Conservation (phyloP, 2,329 filamentous ascomycete species). For the Aspergillus proliferans region DNA sequence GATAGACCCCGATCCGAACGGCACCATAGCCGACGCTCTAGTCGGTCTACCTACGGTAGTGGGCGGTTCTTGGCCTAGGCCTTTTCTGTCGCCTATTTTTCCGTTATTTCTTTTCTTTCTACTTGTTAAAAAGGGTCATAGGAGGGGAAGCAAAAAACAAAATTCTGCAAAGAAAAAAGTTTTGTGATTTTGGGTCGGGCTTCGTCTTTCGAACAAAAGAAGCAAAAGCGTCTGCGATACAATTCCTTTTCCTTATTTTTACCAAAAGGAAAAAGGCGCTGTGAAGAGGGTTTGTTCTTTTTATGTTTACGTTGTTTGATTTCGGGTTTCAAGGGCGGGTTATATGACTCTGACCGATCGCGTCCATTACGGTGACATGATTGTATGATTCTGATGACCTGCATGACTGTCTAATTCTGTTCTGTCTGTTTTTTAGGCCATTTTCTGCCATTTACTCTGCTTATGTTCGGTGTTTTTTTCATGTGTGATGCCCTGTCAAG, state of each 20-base stretch:
- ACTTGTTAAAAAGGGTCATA: neutral
- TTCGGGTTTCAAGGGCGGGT: constrained; percentile 13
- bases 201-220: neutral
- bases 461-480: neutral
- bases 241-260: constrained; percentile 5
- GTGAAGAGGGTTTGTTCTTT: constrained; percentile 10
- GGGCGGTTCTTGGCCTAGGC: constrained; percentile 9
- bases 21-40: constrained; percentile 28
- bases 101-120: neutral
- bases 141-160: neutral
- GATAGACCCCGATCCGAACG: constrained; percentile 33
- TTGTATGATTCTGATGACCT: constrained; percentile 33
- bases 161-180: neutral
- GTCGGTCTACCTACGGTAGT: constrained; percentile 30
- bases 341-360: constrained; percentile 4
- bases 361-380: constrained; percentile 24
- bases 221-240: constrained; percentile 2
- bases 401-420: constrained; percentile 15
- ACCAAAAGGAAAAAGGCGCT: constrained; percentile 3
- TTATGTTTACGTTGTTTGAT: constrained; percentile 1
- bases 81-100: neutral
- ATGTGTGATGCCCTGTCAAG: neutral
- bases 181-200: neutral
- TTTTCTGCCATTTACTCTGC: constrained; percentile 5
- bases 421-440: constrained; percentile 8